These are phyloP conservation scores for Lipomyces kockii DNA, from an alignment of 805 yeast species.

Conservation along the genomic window DNA sequence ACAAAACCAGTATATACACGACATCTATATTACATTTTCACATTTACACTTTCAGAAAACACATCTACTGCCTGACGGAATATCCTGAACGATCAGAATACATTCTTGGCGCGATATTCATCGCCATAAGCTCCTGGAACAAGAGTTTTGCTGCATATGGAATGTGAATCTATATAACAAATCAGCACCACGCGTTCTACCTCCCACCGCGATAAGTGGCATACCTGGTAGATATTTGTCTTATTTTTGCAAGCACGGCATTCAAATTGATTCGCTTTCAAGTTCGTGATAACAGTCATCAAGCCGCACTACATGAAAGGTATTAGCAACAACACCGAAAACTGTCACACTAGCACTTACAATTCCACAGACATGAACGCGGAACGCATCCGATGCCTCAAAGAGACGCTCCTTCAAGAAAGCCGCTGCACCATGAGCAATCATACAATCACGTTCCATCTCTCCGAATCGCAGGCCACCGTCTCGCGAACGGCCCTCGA, in stretches of 20 bases:
- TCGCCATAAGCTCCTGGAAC: slow-evolving; percentile 99
- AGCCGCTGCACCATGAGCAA: slow-evolving; percentile 99
- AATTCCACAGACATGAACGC: slow-evolving; percentile 97
- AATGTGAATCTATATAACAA: slow-evolving; percentile 56
- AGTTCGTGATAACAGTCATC: slow-evolving; percentile 96
- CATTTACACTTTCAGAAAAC: not conserved
- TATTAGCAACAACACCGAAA: slow-evolving; percentile 5
- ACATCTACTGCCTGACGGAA: slow-evolving; percentile 40
- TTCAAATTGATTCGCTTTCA: slow-evolving; percentile 96
- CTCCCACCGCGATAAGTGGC: not conserved
- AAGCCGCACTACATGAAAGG: slow-evolving; percentile 68
- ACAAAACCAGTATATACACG: slow-evolving; percentile 1
- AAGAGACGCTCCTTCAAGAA: slow-evolving; percentile 95
- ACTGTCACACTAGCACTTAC: slow-evolving; percentile 9
- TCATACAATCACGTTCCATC: slow-evolving; percentile 99
- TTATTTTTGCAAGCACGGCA: slow-evolving; percentile 98
- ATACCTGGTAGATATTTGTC: slow-evolving; percentile 90
- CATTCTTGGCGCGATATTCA: slow-evolving; percentile 92
- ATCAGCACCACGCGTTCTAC: slow-evolving; percentile 41
- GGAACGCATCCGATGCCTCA: slow-evolving; percentile 99
- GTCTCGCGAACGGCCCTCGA: slow-evolving; percentile 98
- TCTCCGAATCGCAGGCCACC: slow-evolving; percentile 99
- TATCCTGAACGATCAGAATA: slow-evolving; percentile 88
- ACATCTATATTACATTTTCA: slow-evolving; percentile 10
- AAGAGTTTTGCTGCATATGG: slow-evolving; percentile 98